These are phyloP conservation scores for Dioszegia hungarica DNA, from an alignment of 768 basidiomycete species.

Conservation along the genomic window DNA sequence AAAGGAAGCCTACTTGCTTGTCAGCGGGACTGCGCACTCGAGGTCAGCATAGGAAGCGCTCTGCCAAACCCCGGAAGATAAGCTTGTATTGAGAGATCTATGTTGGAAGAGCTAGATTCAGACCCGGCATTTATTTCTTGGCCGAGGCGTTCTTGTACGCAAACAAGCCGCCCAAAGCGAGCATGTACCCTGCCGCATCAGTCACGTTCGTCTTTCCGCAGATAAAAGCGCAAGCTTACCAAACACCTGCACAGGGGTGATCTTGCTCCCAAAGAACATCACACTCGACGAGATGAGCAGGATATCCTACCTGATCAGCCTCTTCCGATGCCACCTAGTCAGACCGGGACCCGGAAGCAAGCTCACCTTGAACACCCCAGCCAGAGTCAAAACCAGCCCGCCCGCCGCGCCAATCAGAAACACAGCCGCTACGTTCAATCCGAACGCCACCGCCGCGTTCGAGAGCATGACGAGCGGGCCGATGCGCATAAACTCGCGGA, in stretches of 20 bases:
- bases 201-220: not conserved
- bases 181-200: slow-evolving; percentile 62
- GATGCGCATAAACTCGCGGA: slow-evolving; percentile 62
- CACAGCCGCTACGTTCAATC: slow-evolving; percentile 86
- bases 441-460: slow-evolving; percentile 81
- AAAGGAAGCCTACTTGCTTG: too few species aligned
- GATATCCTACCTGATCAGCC: slow-evolving; percentile 64
- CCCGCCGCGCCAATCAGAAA: slow-evolving; percentile 64
- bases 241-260: slow-evolving; percentile 77
- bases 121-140: not conserved
- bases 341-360: not conserved
- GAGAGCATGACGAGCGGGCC: slow-evolving; percentile 66
- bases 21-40: too few species aligned
- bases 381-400: slow-evolving; percentile 82
- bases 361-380: slow-evolving; percentile 80
- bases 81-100: too few species aligned
- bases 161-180: slow-evolving; percentile 78
- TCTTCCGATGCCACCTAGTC: slow-evolving; percentile 4
- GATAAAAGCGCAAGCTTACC: slow-evolving; percentile 53
- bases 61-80: too few species aligned
- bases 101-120: not conserved
- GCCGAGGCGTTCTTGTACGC: slow-evolving; percentile 63
- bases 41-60: too few species aligned
- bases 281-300: slow-evolving; percentile 85
- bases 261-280: slow-evolving; percentile 66